A percentile compares a stretch with the other conserved stretches of the same genome.
Evolutionary conservation across 2,329 filamentous ascomycete genomes (phyloP).

Genomic region (Nigrograna mackinnonii): DNA sequence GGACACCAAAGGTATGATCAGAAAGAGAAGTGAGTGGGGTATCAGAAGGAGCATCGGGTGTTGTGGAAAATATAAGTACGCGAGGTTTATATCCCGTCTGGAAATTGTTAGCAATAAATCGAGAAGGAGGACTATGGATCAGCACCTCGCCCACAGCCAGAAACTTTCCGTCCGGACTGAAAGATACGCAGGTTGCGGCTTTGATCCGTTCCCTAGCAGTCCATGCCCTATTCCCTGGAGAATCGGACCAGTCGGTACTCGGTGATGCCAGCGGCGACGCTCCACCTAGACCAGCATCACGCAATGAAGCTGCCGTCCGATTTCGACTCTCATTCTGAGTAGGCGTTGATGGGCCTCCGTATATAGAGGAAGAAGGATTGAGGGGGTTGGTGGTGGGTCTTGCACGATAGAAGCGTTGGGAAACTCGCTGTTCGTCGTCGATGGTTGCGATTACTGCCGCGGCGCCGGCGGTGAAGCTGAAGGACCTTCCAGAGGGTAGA

Average conservation of each 20-base stretch:
- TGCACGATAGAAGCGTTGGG: constrained; percentile 89
- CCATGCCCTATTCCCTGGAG: constrained; percentile 70
- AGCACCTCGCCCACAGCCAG: constrained; percentile 84
- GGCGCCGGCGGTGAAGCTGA: constrained; percentile 91
- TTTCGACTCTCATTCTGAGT: constrained; percentile 57
- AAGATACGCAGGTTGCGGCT: constrained; percentile 84
- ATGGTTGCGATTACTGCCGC: constrained; percentile 89
- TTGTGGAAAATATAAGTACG: constrained; percentile 85
- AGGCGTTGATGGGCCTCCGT: constrained; percentile 57
- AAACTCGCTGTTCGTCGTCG: constrained; percentile 64
- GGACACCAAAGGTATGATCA: constrained; percentile 90
- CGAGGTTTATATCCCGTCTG: constrained; percentile 88
- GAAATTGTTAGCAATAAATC: too few relatives aligned
- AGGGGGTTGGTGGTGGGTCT: constrained; percentile 71
- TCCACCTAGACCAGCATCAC: constrained; percentile 52
- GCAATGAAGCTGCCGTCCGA: constrained; percentile 60
- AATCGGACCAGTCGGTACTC: constrained; percentile 60
- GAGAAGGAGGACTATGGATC: constrained; percentile 6
- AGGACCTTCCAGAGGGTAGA: constrained; percentile 68
- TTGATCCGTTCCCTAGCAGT: constrained; percentile 92
- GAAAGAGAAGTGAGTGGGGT: constrained; percentile 81
- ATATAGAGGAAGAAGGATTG: constrained; percentile 60
- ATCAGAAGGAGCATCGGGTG: constrained; percentile 75
- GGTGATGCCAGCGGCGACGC: constrained; percentile 51
- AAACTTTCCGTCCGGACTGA: constrained; percentile 85